Base-by-base conservation (phyloP, 2,329 filamentous ascomycete species). In the Aspergillus uvarum region DNA sequence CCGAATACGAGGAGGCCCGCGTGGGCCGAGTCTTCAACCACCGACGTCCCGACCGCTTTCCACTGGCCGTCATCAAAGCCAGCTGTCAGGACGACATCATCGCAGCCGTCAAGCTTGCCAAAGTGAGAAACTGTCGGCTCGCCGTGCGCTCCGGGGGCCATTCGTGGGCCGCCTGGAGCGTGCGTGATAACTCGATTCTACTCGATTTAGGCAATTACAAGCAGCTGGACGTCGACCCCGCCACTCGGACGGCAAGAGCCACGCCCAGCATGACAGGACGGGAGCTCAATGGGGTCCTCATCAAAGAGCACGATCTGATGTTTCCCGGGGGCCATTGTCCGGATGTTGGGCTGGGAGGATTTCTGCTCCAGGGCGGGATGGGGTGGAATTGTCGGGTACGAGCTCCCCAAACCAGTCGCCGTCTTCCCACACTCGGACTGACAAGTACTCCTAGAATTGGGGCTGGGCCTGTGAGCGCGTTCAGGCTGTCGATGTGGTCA, bases 281-380 rank as follows among this genome's bases (percentile, higher is more conserved):
- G 6, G 67, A 70, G 12, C 32, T 74, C 4, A 71, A 72, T 54
- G 52, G 50, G 0, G 22, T 48, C 4, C 48, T 73, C n/a, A 54
- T 51, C 10, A 54, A 54, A 10, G 49, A 75, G 3, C 42, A 67
- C 49, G 80, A 78, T 0, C 70, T 78, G 38, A 77, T 84, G 72
- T 85, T 85, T 63, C 74, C 77, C 0, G 82, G 81, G 0, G 83
- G 83, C 0, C 83, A 85, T 68, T 85, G 82, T 66, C 82, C 83
- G 0, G 82, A 84, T 68, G 83, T 85, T 19, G 83, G 81, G 8
- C 65, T 85, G n/a, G 83, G 83, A 0, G 83, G 83, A 0, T 85
- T 85, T 62, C 67, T 85, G 22, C 68, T 86, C 14, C 56, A 59
- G 35, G 59, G 59, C 3, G 59, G 59, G 16, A 59, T 85, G 81